Percentiles rank a stretch among this genome's conserved stretches.
These are phyloP conservation scores for Emergomyces orientalis DNA, from an alignment of 2,329 filamentous ascomycete genomes.

Conservation along the genomic window DNA sequence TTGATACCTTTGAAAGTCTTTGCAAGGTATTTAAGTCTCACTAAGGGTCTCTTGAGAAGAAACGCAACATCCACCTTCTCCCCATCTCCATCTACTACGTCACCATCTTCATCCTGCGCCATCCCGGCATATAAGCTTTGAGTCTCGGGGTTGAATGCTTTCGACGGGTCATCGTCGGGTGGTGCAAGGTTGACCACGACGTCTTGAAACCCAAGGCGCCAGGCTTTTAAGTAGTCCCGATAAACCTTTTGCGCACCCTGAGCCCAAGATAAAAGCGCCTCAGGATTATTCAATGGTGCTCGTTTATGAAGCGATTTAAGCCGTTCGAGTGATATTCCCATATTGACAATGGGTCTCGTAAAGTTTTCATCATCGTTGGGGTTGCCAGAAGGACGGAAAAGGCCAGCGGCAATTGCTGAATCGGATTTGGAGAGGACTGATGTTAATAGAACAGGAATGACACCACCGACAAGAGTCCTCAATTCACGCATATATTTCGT, in stretches of 20 bases:
- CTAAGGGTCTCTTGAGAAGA: conserved; percentile 76
- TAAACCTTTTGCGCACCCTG: conserved; percentile 70
- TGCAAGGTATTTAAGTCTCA: conserved; percentile 76
- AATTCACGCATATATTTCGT: conserved; percentile 81
- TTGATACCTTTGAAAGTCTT: conserved; percentile 64
- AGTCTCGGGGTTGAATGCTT: conserved; percentile 33
- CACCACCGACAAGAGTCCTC: conserved; percentile 85
- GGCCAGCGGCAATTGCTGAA: conserved; percentile 52
- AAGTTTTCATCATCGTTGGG: conserved; percentile 52
- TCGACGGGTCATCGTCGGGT: conserved; percentile 51
- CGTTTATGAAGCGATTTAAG: conserved; percentile 70
- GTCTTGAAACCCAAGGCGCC: conserved; percentile 90
- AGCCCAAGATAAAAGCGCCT: conserved; percentile 71
- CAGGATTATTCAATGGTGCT: conserved; percentile 63
- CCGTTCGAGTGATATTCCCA: conserved; percentile 84
- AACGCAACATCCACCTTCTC: conserved; percentile 92
- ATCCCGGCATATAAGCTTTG: conserved; percentile 46
- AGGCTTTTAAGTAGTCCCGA: conserved; percentile 72
- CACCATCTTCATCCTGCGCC: conserved; percentile 50
- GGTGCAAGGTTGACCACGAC: conserved; percentile 88
- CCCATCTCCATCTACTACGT: conserved; percentile 61
- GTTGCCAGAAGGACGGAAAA: conserved; percentile 53
- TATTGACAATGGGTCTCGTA: conserved; percentile 81
- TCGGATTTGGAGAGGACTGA: conserved; percentile 69
- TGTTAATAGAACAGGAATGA: conserved; percentile 82